These are phyloP conservation scores for Candida awuae DNA, from an alignment of 805 yeast species.

Conservation along the genomic window DNA sequence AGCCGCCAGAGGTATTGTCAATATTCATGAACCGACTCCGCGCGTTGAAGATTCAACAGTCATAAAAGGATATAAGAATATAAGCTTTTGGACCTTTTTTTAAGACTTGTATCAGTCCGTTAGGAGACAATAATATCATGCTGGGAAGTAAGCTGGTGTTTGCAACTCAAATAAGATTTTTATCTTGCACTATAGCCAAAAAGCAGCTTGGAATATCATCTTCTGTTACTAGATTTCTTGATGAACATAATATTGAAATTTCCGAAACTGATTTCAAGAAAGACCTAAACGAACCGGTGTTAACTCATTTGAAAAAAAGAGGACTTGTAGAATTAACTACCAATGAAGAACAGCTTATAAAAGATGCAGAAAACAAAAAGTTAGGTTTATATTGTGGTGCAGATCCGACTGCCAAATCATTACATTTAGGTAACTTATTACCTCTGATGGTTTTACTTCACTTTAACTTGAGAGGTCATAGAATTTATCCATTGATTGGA, in stretches of 20 bases:
- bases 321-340: slow-evolving; percentile 39
- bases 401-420: slow-evolving; percentile 85
- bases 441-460: slow-evolving; percentile 83
- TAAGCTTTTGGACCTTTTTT: too few relatives aligned
- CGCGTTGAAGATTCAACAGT: too few relatives aligned
- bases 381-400: slow-evolving; percentile 84
- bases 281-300: slow-evolving; percentile 32
- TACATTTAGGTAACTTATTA: slow-evolving; percentile 84
- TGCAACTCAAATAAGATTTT: too few relatives aligned
- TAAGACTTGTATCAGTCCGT: too few relatives aligned
- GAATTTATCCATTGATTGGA: slow-evolving; percentile 76
- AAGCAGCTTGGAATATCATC: slow-evolving; percentile 9
- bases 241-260: slow-evolving; percentile 15
- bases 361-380: slow-evolving; percentile 25
- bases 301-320: slow-evolving; percentile 35
- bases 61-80: too few relatives aligned
- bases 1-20: too few relatives aligned
- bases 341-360: slow-evolving; percentile 26
- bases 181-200: background rate
- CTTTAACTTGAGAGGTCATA: slow-evolving; percentile 77
- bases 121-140: too few relatives aligned
- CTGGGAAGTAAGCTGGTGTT: too few relatives aligned
- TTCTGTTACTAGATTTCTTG: slow-evolving; percentile 17
- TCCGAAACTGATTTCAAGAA: slow-evolving; percentile 18
- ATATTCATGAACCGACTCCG: too few relatives aligned